These are phyloP conservation scores for Marasmius tenuissimus DNA, from an alignment of 1,284 basidiomycete species.

Conservation along the genomic window DNA sequence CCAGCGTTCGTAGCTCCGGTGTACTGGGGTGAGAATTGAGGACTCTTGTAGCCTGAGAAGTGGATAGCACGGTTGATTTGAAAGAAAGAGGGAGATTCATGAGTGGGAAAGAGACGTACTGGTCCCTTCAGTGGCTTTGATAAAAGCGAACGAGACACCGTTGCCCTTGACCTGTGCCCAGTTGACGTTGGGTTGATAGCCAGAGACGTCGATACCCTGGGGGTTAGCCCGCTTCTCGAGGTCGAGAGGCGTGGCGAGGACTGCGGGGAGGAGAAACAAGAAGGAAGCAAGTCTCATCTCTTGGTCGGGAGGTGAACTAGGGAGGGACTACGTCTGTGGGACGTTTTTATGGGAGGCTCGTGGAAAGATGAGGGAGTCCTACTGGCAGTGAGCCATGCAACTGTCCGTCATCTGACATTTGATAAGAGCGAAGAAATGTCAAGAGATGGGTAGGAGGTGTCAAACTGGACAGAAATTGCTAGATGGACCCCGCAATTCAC, in stretches of 20 bases:
- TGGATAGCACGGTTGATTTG: neutral
- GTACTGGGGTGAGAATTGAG: constrained; percentile 52
- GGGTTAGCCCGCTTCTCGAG: constrained; percentile 37
- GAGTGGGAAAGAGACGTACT: constrained; percentile 26
- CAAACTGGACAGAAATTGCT: too few species aligned
- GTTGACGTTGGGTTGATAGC: constrained; percentile 52
- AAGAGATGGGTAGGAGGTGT: too few species aligned
- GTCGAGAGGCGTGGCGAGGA: constrained; percentile 5
- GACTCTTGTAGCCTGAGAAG: constrained; percentile 32
- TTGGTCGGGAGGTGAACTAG: neutral
- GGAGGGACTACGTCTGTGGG: neutral
- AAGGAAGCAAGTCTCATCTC: neutral
- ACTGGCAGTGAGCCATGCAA: too few species aligned
- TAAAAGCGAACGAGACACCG: constrained; percentile 60
- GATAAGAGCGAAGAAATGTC: too few species aligned
- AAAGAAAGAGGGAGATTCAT: neutral
- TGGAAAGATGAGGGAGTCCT: neutral
- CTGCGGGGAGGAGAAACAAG: constrained; percentile 1
- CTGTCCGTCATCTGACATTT: too few species aligned
- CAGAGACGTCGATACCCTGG: constrained; percentile 57
- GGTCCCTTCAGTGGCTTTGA: constrained; percentile 74
- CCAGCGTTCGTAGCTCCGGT: constrained; percentile 53
- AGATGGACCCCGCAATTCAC: too few species aligned
- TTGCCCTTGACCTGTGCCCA: constrained; percentile 56
- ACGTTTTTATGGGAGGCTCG: neutral